A percentile compares a stretch with the other conserved stretches of the same genome.
These are phyloP conservation scores for Durotheca rogersii DNA, from an alignment of 495 filamentous ascomycete genomes.

Conservation along the genomic window DNA sequence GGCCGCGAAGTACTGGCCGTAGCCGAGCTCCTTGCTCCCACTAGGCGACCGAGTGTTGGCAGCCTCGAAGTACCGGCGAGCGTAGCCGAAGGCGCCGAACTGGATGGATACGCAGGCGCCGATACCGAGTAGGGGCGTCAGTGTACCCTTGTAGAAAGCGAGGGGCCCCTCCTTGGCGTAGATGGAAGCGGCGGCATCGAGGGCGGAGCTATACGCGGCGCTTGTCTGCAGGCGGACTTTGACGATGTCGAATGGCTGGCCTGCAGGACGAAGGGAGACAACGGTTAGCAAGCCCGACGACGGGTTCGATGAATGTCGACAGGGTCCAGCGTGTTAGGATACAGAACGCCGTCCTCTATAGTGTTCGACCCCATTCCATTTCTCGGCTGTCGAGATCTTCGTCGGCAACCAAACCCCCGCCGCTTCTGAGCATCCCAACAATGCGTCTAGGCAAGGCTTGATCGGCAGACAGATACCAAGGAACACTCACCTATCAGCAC, in stretches of 20 bases:
- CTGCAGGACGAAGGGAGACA: conserved; percentile 52
- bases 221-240: conserved; percentile 96
- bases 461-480: no score
- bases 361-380: no score
- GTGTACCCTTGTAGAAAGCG: conserved; percentile 97
- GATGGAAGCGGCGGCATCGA: conserved; percentile 79
- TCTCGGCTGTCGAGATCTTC: no score
- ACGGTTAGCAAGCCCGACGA: no score
- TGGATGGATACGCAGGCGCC: conserved; percentile 97
- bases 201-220: conserved; percentile 72
- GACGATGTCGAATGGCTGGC: conserved; percentile 98
- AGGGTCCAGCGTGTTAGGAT: no score
- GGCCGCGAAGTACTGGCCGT: conserved; percentile 83
- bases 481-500: conserved; percentile 85
- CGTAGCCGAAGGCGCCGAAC: conserved; percentile 95
- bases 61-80: conserved; percentile 79
- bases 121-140: conserved; percentile 95
- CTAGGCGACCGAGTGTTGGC: conserved; percentile 54
- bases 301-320: no score
- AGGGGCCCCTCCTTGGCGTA: conserved; percentile 81
- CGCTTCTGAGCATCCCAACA: no score
- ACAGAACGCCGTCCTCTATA: no score
- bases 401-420: no score
- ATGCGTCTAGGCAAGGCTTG: no score
- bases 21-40: conserved; percentile 57